Evolutionary conservation across 345 rosid genomes (phyloP).

Genomic region (Eutrema japonicum): DNA sequence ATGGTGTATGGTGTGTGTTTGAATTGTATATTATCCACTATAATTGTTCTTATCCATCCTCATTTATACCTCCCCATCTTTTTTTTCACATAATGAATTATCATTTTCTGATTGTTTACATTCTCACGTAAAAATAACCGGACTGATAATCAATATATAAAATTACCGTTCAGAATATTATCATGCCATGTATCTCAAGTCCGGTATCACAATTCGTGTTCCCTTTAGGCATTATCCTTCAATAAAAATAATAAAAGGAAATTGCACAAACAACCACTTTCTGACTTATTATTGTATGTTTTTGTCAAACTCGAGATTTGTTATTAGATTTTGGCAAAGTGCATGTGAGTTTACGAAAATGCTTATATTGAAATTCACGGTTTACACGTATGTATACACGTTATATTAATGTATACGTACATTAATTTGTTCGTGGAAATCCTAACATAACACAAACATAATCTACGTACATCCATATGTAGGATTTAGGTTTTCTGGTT

Average conservation of each 20-base stretch:
- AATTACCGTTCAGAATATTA: neutral
- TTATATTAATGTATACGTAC: neutral
- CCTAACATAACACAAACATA: no score
- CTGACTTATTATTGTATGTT: neutral
- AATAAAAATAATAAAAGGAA: no score
- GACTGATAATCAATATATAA: neutral
- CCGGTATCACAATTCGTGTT: neutral
- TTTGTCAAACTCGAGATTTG: neutral
- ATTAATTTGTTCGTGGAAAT: no score
- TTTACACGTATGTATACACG: neutral
- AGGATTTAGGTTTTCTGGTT: no score
- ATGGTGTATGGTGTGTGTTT: slow-evolving; percentile 25
- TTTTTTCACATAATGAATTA: neutral
- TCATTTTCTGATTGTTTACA: slow-evolving; percentile 1
- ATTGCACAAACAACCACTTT: neutral
- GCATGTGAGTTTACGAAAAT: neutral
- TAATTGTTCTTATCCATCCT: slow-evolving; percentile 18
- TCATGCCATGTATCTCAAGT: slow-evolving; percentile 2
- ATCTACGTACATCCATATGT: no score
- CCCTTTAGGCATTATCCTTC: slow-evolving; percentile 3
- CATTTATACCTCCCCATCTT: neutral
- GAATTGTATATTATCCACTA: slow-evolving; percentile 18
- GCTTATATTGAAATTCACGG: neutral
- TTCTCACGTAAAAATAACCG: neutral
- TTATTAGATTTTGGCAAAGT: neutral